Evolutionary conservation across 2,329 filamentous ascomycete species (phyloP).

Genomic region (Epichloe glyceriae): DNA sequence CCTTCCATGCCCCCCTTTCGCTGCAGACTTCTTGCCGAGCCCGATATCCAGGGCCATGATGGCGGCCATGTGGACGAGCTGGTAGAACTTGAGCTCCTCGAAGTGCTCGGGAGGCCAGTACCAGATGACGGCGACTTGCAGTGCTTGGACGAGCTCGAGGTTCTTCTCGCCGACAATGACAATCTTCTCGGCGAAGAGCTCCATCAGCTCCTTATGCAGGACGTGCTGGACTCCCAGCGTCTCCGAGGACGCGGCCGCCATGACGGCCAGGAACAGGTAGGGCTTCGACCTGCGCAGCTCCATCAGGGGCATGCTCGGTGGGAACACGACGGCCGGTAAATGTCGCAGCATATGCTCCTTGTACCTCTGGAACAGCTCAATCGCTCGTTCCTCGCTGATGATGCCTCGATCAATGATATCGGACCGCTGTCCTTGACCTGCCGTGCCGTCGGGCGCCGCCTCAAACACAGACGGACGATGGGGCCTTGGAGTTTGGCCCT

Average conservation of each 20-base stretch:
- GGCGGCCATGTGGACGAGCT: constrained; percentile 68
- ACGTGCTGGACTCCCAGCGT: constrained; percentile 42
- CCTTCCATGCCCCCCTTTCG: constrained; percentile 11
- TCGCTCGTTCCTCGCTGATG: constrained; percentile 41
- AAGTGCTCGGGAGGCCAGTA: constrained; percentile 74
- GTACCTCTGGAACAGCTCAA: constrained; percentile 44
- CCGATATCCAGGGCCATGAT: constrained; percentile 78
- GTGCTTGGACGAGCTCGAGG: constrained; percentile 67
- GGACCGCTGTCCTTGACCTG: constrained; percentile 7
- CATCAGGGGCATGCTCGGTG: constrained; percentile 35
- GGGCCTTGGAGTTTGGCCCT: neutral
- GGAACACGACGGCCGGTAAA: constrained; percentile 50
- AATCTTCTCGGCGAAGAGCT: constrained; percentile 59
- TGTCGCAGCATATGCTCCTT: constrained; percentile 46
- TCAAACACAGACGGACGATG: constrained; percentile 1
- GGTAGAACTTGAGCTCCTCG: constrained; percentile 82
- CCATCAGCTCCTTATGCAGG: constrained; percentile 57
- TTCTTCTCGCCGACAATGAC: constrained; percentile 68
- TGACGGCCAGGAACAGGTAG: constrained; percentile 55
- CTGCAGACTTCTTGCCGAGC: constrained; percentile 37
- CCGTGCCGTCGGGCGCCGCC: neutral
- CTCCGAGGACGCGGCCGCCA: constrained; percentile 52
- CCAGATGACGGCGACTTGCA: constrained; percentile 68
- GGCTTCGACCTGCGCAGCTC: constrained; percentile 48
- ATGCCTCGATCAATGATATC: constrained; percentile 48